Evolutionary conservation across 2,329 filamentous ascomycete species (phyloP).

Genomic region (Cladosporium sp.): DNA sequence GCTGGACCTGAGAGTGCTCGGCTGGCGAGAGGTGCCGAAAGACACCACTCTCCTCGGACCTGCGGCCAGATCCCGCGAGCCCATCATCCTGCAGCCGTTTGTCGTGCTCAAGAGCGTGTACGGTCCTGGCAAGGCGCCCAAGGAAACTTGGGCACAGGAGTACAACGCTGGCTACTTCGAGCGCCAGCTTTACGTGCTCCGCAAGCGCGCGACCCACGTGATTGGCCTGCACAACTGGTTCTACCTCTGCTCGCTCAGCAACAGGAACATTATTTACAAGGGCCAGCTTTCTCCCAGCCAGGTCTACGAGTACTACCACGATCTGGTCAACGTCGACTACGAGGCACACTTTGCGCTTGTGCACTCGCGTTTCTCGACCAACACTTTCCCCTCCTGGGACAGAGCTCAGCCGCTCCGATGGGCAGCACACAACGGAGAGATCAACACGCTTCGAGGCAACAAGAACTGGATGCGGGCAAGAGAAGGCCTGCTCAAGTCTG

Average conservation of each 20-base stretch:
- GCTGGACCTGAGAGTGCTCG: slow-evolving; percentile 82
- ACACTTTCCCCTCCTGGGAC: slow-evolving; percentile 98
- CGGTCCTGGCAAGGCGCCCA: slow-evolving; percentile 73
- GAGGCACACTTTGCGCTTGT: slow-evolving; percentile 96
- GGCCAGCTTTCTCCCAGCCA: slow-evolving; percentile 90
- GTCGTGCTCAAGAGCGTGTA: slow-evolving; percentile 84
- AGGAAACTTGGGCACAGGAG: slow-evolving; percentile 69
- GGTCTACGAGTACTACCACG: slow-evolving; percentile 97
- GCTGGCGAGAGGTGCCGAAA: slow-evolving; percentile 92
- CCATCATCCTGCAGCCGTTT: slow-evolving; percentile 91
- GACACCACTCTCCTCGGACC: slow-evolving; percentile 92
- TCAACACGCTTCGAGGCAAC: slow-evolving; percentile 94
- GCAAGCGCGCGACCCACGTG: slow-evolving; percentile 91
- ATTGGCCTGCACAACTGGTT: slow-evolving; percentile 98
- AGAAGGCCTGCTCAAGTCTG: slow-evolving; percentile 90
- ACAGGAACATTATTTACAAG: slow-evolving; percentile 99
- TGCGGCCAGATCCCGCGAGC: slow-evolving; percentile 89
- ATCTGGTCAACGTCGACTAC: slow-evolving; percentile 94
- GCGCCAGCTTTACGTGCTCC: slow-evolving; percentile 86
- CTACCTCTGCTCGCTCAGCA: slow-evolving; percentile 92
- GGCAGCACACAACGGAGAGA: slow-evolving; percentile 98
- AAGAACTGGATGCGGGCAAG: slow-evolving; percentile 99
- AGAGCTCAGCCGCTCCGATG: slow-evolving; percentile 92
- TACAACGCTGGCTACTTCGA: slow-evolving; percentile 88
- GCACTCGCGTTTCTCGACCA: slow-evolving; percentile 95